Percentiles rank a stretch among this genome's conserved stretches.
phyloP scores from a whole-genome alignment of 805 yeast genomes.

The Yarrowia deformans region DNA sequence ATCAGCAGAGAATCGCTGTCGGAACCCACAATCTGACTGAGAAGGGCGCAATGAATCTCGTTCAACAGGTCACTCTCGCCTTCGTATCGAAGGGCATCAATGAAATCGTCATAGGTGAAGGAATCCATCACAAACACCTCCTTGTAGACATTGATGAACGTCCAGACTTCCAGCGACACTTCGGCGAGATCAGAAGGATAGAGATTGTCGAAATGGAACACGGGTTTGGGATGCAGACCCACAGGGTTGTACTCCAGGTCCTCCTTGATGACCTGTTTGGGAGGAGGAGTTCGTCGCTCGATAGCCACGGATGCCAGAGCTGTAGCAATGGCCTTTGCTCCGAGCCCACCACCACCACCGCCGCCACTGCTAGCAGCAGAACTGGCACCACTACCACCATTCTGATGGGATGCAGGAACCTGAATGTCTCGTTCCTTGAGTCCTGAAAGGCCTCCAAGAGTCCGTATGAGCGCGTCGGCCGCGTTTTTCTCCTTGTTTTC shows the following conservation, averaged over 20 bases:
- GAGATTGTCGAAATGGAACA: constrained; percentile 31
- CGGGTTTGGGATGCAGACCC: constrained; percentile 34
- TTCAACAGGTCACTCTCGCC: constrained; percentile 62
- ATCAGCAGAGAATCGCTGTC: constrained; percentile 53
- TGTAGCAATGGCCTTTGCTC: constrained; percentile 11
- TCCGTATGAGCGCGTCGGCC: constrained; percentile 20
- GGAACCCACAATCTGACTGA: constrained; percentile 61
- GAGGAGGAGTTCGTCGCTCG: constrained; percentile 23
- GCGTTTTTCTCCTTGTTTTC: constrained; percentile 36
- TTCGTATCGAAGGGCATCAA: constrained; percentile 59
- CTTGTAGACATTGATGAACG: constrained; percentile 74
- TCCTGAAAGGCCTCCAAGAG: constrained; percentile 13
- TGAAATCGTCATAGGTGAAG: constrained; percentile 80
- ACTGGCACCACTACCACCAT: too few relatives aligned
- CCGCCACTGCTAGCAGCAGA: not conserved
- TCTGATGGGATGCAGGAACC: constrained; percentile 6
- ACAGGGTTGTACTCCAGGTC: constrained; percentile 37
- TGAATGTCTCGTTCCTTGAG: constrained; percentile 16
- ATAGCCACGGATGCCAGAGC: constrained; percentile 13
- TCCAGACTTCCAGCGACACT: constrained; percentile 67
- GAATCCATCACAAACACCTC: constrained; percentile 70
- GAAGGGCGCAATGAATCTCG: constrained; percentile 72
- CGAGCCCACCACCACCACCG: not conserved
- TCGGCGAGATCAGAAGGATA: constrained; percentile 44
- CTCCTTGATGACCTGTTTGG: constrained; percentile 37